phyloP scores from a whole-genome alignment of 768 basidiomycete species.

The Pilatotrama ljubarskyi region DNA sequence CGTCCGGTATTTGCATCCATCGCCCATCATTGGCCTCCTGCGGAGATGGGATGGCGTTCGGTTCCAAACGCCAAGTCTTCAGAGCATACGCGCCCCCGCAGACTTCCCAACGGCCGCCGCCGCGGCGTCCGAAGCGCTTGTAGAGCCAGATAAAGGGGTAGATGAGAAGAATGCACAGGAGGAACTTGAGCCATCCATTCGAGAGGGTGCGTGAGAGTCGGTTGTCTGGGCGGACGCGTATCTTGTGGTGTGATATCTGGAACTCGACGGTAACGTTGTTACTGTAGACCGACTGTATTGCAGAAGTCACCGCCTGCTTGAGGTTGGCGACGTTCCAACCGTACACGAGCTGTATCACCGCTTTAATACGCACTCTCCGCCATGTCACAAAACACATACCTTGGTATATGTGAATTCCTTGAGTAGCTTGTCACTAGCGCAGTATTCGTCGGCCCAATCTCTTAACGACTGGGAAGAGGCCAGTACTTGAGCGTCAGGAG shows the following conservation, averaged over 20 bases:
- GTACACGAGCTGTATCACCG: constrained; percentile 48
- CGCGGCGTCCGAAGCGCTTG: constrained; percentile 61
- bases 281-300: constrained; percentile 39
- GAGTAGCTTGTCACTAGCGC: constrained; percentile 62
- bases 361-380: background rate
- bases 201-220: constrained; percentile 65
- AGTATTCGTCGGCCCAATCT: constrained; percentile 85
- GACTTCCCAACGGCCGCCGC: constrained; percentile 76
- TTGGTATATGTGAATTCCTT: constrained; percentile 81
- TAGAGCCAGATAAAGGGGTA: constrained; percentile 84
- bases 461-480: constrained; percentile 62
- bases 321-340: constrained; percentile 56
- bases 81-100: constrained; percentile 78
- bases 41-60: background rate
- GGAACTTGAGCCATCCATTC: constrained; percentile 67
- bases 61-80: constrained; percentile 40
- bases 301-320: constrained; percentile 37
- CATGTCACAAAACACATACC: constrained; percentile 34
- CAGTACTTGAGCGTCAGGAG: constrained; percentile 30
- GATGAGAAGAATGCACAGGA: constrained; percentile 67
- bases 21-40: constrained; percentile 9
- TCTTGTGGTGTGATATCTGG: constrained; percentile 42
- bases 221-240: constrained; percentile 71
- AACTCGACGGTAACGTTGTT: constrained; percentile 52
- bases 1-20: constrained; percentile 31